Conservation (phyloP, 495 filamentous ascomycete species). For the Lichenothelia convexa region DNA sequence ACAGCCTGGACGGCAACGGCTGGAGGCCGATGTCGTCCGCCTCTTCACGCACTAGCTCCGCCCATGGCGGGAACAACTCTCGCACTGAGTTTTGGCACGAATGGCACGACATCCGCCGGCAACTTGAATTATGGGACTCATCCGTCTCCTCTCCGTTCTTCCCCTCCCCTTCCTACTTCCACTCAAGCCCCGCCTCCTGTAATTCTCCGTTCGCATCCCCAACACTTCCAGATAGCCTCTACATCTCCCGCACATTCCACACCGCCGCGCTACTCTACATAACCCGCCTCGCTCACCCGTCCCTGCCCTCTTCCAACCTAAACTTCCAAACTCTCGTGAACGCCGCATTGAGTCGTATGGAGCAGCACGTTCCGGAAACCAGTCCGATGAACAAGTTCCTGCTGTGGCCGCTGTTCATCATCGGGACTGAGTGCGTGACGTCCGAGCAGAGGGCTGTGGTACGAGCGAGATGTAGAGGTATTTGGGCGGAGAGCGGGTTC, state of each 20-base stretch:
- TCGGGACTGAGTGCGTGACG: conserved; percentile 76
- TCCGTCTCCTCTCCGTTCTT: conserved; percentile 37
- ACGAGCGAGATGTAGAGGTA: conserved; percentile 61
- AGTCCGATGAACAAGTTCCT: conserved; percentile 63
- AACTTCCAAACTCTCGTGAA: conserved; percentile 72
- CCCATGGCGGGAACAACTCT: conserved; percentile 29
- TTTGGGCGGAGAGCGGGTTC: conserved; percentile 75
- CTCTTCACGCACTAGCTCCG: conserved; percentile 22
- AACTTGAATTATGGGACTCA: conserved; percentile 68
- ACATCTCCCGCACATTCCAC: conserved; percentile 75
- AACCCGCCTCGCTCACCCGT: conserved; percentile 68
- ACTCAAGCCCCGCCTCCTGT: conserved; percentile 10
- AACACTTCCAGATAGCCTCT: conserved; percentile 27
- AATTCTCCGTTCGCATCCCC: conserved; percentile 30
- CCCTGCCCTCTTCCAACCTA: conserved; percentile 50
- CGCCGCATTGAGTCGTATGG: conserved; percentile 64
- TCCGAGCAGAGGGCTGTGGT: conserved; percentile 63
- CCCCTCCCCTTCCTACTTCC: conserved; percentile 18
- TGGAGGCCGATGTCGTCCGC: conserved; percentile 24
- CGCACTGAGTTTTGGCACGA: conserved; percentile 62
- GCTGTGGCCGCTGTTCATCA: conserved; percentile 86
- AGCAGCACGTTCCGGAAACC: conserved; percentile 43
- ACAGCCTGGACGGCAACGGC: conserved; percentile 45
- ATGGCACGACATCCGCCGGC: conserved; percentile 60
- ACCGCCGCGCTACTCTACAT: conserved; percentile 80